Evolutionary conservation across 2,329 filamentous ascomycete genomes (phyloP), one percentile per base, ranked within the genome.

Genomic region (Fusarium sp.): DNA sequence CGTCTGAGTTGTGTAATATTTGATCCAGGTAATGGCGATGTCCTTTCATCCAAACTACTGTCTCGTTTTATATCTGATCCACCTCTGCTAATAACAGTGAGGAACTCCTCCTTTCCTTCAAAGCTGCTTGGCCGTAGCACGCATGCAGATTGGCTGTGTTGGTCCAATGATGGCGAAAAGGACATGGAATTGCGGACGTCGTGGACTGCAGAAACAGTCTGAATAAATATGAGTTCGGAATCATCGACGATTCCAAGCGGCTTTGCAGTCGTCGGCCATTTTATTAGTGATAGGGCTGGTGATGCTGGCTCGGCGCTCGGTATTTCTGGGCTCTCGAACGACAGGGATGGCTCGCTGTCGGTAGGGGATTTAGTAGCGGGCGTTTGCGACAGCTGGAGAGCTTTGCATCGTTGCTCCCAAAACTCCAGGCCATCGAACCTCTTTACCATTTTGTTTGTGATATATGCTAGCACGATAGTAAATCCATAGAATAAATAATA

Each of bases 341-440:
- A 32, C 28, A 41, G 48, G 39, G 67, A 71, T 36, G 60, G 32
- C 12, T 67, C 47, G 39, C 44, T 71, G 3, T 61, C 38, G 15
- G 17, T 35, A 30, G 60, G 61, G 5, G 61, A 68, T 20, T 53
- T 42, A 1, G 48, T 22, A 17, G 30, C 20, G 10, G 54, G 39
- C 12, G n/a, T 66, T 17, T 54, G 45, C 17, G 45, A 39, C 15
- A 54, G 51, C 24, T 66, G 38, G 5, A 62, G 56, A 42, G 45
- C 42, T 20, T 22, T 51, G 14, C 47, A 53, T 20, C 68, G 55
- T 36, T 61, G 67, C 36, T 71, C 67, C 68, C 68, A 70, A 44
- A 70, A 70, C 7, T 70, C 67, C 3, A 70, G 42, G 20, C 68
- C 68, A 22, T 66, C 54, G 6, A 70, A 67, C 36, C 42, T 51